phyloP scores from a whole-genome alignment of 768 basidiomycete genomes.

The Cystofilobasidium ferigula region DNA sequence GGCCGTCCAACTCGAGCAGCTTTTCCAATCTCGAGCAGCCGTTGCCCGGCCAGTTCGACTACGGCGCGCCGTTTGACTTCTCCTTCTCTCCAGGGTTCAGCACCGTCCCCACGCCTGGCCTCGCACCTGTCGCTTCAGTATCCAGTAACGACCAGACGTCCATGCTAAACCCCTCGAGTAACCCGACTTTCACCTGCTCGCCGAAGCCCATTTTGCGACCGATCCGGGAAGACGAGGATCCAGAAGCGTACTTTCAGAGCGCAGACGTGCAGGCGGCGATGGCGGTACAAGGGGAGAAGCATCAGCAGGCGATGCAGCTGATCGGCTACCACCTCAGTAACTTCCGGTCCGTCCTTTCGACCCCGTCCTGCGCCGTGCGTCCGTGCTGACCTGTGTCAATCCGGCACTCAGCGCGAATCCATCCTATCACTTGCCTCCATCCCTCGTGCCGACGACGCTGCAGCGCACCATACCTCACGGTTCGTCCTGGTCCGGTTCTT shows the following conservation, averaged over 20 bases:
- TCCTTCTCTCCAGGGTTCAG: neutral
- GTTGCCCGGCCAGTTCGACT: neutral
- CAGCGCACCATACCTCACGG: constrained; percentile 21
- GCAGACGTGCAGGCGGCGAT: constrained; percentile 2
- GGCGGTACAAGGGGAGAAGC: neutral
- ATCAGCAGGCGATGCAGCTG: constrained; percentile 10
- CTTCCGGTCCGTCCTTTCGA: constrained; percentile 2
- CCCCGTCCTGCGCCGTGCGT: no score
- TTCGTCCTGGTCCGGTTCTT: neutral
- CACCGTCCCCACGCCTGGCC: neutral
- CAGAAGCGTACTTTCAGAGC: constrained; percentile 7
- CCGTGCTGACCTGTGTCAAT: neutral
- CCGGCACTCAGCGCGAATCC: constrained; percentile 22
- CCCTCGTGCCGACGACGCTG: constrained; percentile 15
- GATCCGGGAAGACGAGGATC: neutral
- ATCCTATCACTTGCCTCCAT: constrained; percentile 19
- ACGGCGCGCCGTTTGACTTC: neutral
- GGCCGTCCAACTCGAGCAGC: neutral
- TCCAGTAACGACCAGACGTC: no score
- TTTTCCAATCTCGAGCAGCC: neutral
- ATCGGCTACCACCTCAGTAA: constrained; percentile 1
- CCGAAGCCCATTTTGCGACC: neutral
- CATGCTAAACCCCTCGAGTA: neutral
- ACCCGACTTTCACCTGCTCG: neutral
- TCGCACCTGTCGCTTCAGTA: neutral